These are phyloP conservation scores for Penicillium hesseltinei DNA, from an alignment of 2,329 filamentous ascomycete genomes.

Conservation along the genomic window DNA sequence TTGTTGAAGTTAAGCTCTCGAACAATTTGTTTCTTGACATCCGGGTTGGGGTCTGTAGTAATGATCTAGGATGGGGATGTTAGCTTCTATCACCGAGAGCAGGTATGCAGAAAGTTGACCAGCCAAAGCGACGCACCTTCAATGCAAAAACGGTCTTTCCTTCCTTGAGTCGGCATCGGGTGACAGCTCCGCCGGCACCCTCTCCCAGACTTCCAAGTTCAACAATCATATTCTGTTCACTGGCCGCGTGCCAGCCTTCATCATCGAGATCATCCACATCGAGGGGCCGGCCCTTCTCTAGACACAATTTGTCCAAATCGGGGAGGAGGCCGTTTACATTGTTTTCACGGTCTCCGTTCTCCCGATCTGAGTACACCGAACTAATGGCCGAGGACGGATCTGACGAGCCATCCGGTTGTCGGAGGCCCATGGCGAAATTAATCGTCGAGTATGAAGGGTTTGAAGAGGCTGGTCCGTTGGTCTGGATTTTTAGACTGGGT, in stretches of 20 bases:
- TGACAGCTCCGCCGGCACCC: slow-evolving; percentile 93
- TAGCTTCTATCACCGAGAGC: slow-evolving; percentile 7
- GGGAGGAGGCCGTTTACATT: slow-evolving; percentile 74
- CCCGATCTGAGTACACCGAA: slow-evolving; percentile 77
- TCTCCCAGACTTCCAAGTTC: slow-evolving; percentile 90
- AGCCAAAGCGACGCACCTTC: slow-evolving; percentile 63
- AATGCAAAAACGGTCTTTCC: slow-evolving; percentile 94
- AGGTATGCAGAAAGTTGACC: background rate
- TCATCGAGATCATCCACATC: slow-evolving; percentile 96
- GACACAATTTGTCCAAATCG: slow-evolving; percentile 73
- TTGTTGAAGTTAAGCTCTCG: slow-evolving; percentile 98
- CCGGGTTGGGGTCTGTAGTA: slow-evolving; percentile 94
- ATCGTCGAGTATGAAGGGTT: slow-evolving; percentile 73
- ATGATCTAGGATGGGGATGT: slow-evolving; percentile 66
- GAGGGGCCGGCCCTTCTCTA: slow-evolving; percentile 77
- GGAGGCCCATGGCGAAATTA: slow-evolving; percentile 73
- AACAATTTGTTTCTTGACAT: slow-evolving; percentile 97
- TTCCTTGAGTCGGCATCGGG: slow-evolving; percentile 80
- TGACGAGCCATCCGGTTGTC: slow-evolving; percentile 62
- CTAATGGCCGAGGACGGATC: slow-evolving; percentile 88
- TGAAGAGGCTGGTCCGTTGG: slow-evolving; percentile 79
- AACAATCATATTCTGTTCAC: slow-evolving; percentile 79
- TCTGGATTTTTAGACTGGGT: slow-evolving; percentile 73
- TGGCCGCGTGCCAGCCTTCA: slow-evolving; percentile 91
- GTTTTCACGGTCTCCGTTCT: slow-evolving; percentile 76